Evolutionary conservation across 305 asterid species (phyloP).

Genomic region (Fraxinus sp.): DNA sequence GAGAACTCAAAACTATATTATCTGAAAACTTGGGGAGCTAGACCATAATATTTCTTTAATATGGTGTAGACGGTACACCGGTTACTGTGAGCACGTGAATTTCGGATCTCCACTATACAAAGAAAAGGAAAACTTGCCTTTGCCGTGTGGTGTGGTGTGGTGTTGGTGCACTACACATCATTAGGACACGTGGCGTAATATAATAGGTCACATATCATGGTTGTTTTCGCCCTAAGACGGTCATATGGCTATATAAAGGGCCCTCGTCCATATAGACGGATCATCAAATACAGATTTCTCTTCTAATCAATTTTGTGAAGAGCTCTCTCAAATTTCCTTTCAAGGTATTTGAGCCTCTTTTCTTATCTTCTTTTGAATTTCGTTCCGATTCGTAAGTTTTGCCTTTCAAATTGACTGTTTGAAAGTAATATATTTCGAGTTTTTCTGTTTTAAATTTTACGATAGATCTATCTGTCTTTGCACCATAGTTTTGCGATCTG

Average conservation of each 20-base stretch:
- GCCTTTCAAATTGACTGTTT: no score
- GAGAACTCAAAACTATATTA: no score
- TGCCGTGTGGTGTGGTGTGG: conserved; percentile 2
- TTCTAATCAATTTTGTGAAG: background rate
- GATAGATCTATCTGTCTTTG: background rate
- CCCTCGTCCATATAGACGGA: background rate
- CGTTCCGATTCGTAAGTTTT: background rate
- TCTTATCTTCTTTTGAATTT: background rate
- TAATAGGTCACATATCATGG: conserved; percentile 15
- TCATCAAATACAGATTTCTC: background rate
- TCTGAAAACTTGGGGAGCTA: no score
- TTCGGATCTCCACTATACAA: conserved; percentile 19
- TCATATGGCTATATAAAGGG: conserved; percentile 18
- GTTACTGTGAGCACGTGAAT: background rate
- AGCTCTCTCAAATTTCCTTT: background rate
- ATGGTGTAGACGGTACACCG: background rate
- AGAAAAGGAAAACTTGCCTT: conserved; percentile 23
- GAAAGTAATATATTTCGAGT: background rate
- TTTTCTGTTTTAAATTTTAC: background rate
- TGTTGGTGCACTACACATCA: background rate
- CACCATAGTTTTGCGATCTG: background rate
- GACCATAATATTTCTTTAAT: no score
- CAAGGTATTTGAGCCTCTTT: background rate
- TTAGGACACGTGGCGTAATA: conserved; percentile 17
- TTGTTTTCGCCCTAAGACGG: background rate